A percentile compares a stretch with the other conserved stretches of the same genome.
phyloP scores from a whole-genome alignment of 1,284 basidiomycete species.

The Mycosarcoma mackinlayi region DNA sequence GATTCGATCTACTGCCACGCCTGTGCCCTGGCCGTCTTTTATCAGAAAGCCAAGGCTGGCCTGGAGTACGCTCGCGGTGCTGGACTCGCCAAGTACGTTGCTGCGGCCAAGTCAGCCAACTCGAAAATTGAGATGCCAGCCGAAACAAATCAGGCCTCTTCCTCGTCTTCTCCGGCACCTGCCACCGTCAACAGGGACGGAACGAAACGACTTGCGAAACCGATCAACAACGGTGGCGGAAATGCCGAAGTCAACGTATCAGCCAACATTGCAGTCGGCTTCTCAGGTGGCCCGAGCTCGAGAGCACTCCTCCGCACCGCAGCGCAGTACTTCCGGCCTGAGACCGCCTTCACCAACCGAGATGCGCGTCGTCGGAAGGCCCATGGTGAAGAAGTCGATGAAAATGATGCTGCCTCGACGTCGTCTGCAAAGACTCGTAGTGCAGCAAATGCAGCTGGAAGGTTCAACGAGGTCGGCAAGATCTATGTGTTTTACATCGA shows the following conservation, averaged over 20 bases:
- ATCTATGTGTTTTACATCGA: conserved; percentile 61
- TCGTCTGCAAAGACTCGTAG: not conserved
- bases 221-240: conserved; percentile 28
- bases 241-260: conserved; percentile 32
- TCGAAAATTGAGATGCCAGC: not conserved
- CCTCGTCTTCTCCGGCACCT: conserved; percentile 1
- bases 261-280: conserved; percentile 36
- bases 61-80: conserved; percentile 58
- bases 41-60: conserved; percentile 51
- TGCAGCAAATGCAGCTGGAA: conserved; percentile 18
- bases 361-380: conserved; percentile 9
- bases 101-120: conserved; percentile 11
- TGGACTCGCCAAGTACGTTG: conserved; percentile 49
- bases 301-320: conserved; percentile 32
- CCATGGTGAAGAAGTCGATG: conserved; percentile 5
- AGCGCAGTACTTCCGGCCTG: conserved; percentile 35
- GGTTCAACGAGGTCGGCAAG: conserved; percentile 51
- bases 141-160: not conserved
- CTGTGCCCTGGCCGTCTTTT: conserved; percentile 53
- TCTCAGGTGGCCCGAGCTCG: conserved; percentile 30
- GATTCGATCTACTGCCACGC: conserved; percentile 56
- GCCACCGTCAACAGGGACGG: not conserved
- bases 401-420: not conserved
- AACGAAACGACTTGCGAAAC: conserved; percentile 8
- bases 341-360: conserved; percentile 15